Base-by-base conservation (phyloP, 495 filamentous ascomycete genomes). In the Talaromyces adpressus region DNA sequence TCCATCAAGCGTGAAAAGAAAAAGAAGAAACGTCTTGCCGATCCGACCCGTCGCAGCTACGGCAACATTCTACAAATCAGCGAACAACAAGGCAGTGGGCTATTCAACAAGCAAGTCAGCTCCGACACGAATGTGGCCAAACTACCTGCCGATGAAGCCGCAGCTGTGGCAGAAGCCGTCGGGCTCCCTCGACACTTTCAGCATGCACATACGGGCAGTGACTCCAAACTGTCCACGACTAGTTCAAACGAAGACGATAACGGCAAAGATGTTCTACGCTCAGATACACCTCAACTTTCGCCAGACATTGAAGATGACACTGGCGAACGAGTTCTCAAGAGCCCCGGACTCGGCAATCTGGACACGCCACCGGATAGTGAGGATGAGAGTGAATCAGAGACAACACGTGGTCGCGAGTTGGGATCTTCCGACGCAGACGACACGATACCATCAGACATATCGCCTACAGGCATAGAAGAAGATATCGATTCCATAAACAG, bases 1-100 rank as follows among this genome's bases (percentile, higher is more conserved):
- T 89, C 88, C 27, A 86, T 91, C 59, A 96, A 97, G 77, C 89
- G 94, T 5, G 83, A 88, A 66, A 96, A 95, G 76, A 96, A 95
- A 74, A 97, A 96, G 73, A 82, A 83, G 64, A 97, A 97, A 78
- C 89, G 94, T 30, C 84, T 85, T 14, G 84, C 86, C 52, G 91
- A 98, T 64, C 91, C 92, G 6, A 79, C 73, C 34, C 81, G 94
- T 53, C 87, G 89, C 65, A 88, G 85, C 60, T 98, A 98, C 75
- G 84, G 86, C 45, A 84, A 89, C 57, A 91, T 97, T 61, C 73
- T 97, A 11, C 84, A 89, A 61, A 73, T 84, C 70, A 84, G 79
- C 65, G 80, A 77, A 59, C 73, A 68, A 45, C 73, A 71, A 30
- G 84, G 85, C n/a, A 86, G 84, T 63, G 71, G 75, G 23, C 79